Conservation (phyloP, 176 grass and related monocot species). For the Sorghum bicolor region Sorghum_bicolor_NCBIv3 NC_012872.2:2877001-2877500, state of each 20-base stretch:
- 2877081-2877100: conserved; percentile 76
- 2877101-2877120: conserved; percentile 63
- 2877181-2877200: conserved; percentile 29
- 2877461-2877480: conserved; percentile 66
- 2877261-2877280: neutral
- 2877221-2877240: neutral
- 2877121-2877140: neutral
- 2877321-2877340: conserved; percentile 70
- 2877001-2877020: neutral
- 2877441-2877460: conserved; percentile 50
- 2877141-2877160: neutral
- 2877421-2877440: conserved; percentile 43
- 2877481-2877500: conserved; percentile 62
- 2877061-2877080: conserved; percentile 75
- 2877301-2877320: conserved; percentile 50
- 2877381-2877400: conserved; percentile 72
- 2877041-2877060: conserved; percentile 30
- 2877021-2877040: neutral
- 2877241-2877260: neutral
- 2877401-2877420: conserved; percentile 77
- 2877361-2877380: conserved; percentile 11
- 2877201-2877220: conserved; percentile 15
- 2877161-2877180: conserved; percentile 53
- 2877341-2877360: conserved; percentile 9
- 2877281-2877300: neutral